Percentiles rank a stretch among this genome's conserved stretches.
phyloP scores from a whole-genome alignment of 306 rosid species.

The Pyrus communis region DNA sequence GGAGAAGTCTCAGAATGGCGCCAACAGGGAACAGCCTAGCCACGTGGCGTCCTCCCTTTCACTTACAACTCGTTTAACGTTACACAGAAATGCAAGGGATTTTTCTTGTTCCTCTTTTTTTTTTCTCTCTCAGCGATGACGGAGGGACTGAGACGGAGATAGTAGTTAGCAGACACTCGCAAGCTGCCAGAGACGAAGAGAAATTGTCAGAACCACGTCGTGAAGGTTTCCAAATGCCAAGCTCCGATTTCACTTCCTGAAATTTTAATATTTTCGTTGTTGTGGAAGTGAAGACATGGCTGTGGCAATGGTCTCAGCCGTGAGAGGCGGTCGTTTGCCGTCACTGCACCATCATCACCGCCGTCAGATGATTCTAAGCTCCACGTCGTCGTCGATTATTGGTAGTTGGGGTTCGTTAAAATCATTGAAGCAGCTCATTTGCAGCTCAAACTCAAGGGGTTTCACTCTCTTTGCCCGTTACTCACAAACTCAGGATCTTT shows the following conservation, averaged over 20 bases:
- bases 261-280: not conserved
- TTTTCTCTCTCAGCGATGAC: not conserved
- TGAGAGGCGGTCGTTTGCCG: slow-evolving; percentile 51
- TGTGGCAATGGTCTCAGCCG: slow-evolving; percentile 56
- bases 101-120: not conserved
- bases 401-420: slow-evolving; percentile 12
- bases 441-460: slow-evolving; percentile 27
- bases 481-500: slow-evolving; percentile 64
- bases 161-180: not conserved
- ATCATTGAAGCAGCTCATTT: slow-evolving; percentile 19
- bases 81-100: not conserved
- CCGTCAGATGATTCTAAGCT: not conserved
- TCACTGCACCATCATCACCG: slow-evolving; percentile 38
- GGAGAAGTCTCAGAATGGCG: not conserved
- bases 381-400: not conserved
- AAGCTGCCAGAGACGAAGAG: not conserved
- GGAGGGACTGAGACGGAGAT: not conserved
- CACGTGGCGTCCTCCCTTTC: slow-evolving; percentile 21
- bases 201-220: not conserved
- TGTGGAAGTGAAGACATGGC: slow-evolving; percentile 29
- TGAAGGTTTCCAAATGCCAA: not conserved
- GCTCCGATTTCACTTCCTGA: not conserved
- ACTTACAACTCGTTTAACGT: not conserved
- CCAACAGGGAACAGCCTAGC: not conserved
- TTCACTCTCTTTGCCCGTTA: slow-evolving; percentile 62